Evolutionary conservation across 495 filamentous ascomycete species (phyloP), one percentile per base, ranked within the genome.

Genomic region (Penicillium cinerascens): DNA sequence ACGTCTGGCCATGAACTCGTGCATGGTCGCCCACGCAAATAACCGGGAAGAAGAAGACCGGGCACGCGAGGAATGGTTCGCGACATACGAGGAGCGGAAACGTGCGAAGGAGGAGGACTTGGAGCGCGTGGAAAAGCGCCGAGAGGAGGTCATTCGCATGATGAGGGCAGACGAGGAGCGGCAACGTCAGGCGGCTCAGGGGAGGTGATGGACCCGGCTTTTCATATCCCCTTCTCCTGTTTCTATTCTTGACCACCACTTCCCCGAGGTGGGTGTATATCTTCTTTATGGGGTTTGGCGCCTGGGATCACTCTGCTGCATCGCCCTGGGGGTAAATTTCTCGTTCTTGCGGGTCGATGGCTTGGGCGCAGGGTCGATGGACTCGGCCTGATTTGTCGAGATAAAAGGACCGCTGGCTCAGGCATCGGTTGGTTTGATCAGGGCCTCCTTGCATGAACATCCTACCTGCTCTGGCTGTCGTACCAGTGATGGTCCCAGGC

Each of bases 1-100:
- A 58, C 87, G 88, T 39, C 81, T 85, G 33, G 76, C 82, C 18
- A 98, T 98, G 93, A 97, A 97, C 72, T 78, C 72, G 45, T 98
- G 93, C 73, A 96, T 98, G 92, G 69, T 91, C 47, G 62, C 75
- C 36, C 85, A 95, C 71, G 91, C 92, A 16, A 93, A 87, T n/a
- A 93, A 87, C 37, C 87, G 80, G 46, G 85, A 82, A 48, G 87
- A 96, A 70, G 82, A 91, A 65, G 93, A 98, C 72, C 82, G 81
- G 16, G 93, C 93, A 56, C 78, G 93, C 25, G 89, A 95, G 66
- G 89, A 97, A 63, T 98, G 93, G 95, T 97, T 97, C 64, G 79
- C 82, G 41, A 78, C 75, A 41, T 78, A 82, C 55, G 77, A 86
- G 56, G 80, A 89, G 71, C 78, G 91, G 60, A 76, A 79, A 45